phyloP scores from a whole-genome alignment of 371 early-diverging fungal genomes.

The Smittium culicis region DNA sequence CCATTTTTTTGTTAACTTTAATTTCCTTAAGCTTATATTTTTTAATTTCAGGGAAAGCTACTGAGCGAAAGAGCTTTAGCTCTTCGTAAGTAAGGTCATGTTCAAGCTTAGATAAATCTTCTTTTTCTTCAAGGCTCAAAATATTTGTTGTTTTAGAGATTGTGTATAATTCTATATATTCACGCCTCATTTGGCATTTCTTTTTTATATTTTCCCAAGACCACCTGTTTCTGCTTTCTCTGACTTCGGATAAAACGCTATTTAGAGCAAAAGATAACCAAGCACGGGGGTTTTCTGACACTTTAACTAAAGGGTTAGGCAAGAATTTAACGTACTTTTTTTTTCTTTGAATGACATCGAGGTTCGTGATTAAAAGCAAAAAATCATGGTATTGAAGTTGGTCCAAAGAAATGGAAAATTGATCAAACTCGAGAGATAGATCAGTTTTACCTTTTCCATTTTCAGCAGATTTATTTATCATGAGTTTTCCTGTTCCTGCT shows the following conservation, averaged over 20 bases:
- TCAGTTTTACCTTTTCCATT: conserved; percentile 48
- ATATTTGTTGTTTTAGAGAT: conserved; percentile 41
- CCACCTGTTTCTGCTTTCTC: conserved; percentile 67
- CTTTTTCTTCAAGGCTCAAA: conserved; percentile 33
- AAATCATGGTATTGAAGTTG: conserved; percentile 78
- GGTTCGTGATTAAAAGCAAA: conserved; percentile 61
- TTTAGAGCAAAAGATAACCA: conserved; percentile 78
- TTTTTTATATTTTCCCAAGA: conserved; percentile 73
- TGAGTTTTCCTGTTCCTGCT: conserved; percentile 76
- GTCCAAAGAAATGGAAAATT: conserved; percentile 77
- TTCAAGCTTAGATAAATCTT: conserved; percentile 54
- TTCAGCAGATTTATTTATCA: conserved; percentile 50
- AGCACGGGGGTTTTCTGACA: conserved; percentile 60
- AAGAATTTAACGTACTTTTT: conserved; percentile 71
- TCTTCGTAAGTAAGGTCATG: conserved; percentile 70
- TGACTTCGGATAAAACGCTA: conserved; percentile 70
- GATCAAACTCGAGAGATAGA: conserved; percentile 69
- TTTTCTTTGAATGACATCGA: conserved; percentile 57
- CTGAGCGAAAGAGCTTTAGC: conserved; percentile 74
- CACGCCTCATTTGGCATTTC: conserved; percentile 67
- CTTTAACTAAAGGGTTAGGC: conserved; percentile 60
- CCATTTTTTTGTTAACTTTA: conserved; percentile 3
- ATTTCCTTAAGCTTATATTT: conserved; percentile 37
- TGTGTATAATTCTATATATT: conserved; percentile 66
- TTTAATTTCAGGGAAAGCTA: conserved; percentile 56